phyloP scores from a whole-genome alignment of 169 alveolate species.

The Theileria equi region DNA sequence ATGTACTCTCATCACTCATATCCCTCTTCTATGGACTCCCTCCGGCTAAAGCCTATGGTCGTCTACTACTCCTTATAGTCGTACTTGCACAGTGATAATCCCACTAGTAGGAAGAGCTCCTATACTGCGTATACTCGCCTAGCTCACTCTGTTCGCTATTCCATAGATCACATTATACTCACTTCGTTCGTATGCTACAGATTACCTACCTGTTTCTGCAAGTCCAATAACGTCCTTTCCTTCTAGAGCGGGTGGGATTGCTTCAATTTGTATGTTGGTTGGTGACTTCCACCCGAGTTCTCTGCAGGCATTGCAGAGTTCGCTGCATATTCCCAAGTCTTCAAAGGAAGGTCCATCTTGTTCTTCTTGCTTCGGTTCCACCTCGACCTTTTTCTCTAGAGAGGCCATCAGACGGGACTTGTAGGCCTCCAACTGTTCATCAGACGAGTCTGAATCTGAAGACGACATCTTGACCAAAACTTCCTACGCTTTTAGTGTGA shows the following conservation, averaged over 20 bases:
- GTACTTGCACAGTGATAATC: too few relatives aligned
- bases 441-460: constrained; percentile 21
- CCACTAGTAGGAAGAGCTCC: too few relatives aligned
- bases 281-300: constrained; percentile 90
- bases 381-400: background rate
- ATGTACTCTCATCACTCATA: too few relatives aligned
- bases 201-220: constrained; percentile 99
- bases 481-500: too few relatives aligned
- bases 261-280: constrained; percentile 90
- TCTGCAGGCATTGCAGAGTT: constrained; percentile 88
- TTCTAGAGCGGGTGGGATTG: constrained; percentile 88
- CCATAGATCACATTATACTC: too few relatives aligned
- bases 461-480: background rate
- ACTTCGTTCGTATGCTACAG: too few relatives aligned
- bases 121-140: too few relatives aligned
- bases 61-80: too few relatives aligned
- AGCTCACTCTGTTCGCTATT: too few relatives aligned
- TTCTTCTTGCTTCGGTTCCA: background rate
- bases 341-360: constrained; percentile 75
- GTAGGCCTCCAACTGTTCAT: constrained; percentile 18
- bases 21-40: too few relatives aligned
- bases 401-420: constrained; percentile 37
- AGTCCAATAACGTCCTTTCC: constrained; percentile 97
- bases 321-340: constrained; percentile 92
- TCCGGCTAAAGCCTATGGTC: too few relatives aligned